Base-by-base conservation (phyloP, 2,329 filamentous ascomycete genomes). In the Apiospora phragmitis region DNA sequence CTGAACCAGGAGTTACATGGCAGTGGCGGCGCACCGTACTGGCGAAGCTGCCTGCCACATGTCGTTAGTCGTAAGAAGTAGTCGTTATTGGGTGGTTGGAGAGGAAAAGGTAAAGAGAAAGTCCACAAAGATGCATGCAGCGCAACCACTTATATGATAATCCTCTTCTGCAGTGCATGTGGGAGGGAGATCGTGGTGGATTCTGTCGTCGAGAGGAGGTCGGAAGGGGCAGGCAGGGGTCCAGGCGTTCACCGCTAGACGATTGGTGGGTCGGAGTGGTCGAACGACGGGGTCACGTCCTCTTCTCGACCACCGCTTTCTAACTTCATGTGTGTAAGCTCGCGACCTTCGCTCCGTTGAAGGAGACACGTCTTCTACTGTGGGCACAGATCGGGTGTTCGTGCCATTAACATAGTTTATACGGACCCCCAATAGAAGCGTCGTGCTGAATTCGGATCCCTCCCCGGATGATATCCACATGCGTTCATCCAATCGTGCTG, bases 341-440 rank as follows among this genome's bases (percentile, higher is more conserved):
- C 38, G 32, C 29, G 35, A 29, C 5, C 38, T 8, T 43, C 41
- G 29, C 65, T 32, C 65, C 65, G 21, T 67, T 43, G n/a, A 11
- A 35, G 6, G 65, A 45, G 65, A 67, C 65, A 67, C 65, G 65
- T 67, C 65, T 29, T 26, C 38, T 5, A 32, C n/a, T 45, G 65
- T 67, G 65, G 65, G 65, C 65, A 67, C 65, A n/a, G 65, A 67
- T 67, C 65, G 65, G 24, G 43, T 59, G 67, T 68, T 68, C 43
- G 47, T 49, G 29, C 55, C 55, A 62, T 62, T 4, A 16, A 14
- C 21, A 59, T 59, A 7, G 51, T 18, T 26, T 21, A 26, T 32
- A 35, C 29, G 16, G 51, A 32, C 49, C 18, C 49, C 14, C 14
- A 26, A 32, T 55, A 29, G 26, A 18, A 35, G 51, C 51, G 29